These are phyloP conservation scores for Globisporangium irregulare DNA, from an alignment of 352 stramenopile genomes.

Conservation along the genomic window DNA sequence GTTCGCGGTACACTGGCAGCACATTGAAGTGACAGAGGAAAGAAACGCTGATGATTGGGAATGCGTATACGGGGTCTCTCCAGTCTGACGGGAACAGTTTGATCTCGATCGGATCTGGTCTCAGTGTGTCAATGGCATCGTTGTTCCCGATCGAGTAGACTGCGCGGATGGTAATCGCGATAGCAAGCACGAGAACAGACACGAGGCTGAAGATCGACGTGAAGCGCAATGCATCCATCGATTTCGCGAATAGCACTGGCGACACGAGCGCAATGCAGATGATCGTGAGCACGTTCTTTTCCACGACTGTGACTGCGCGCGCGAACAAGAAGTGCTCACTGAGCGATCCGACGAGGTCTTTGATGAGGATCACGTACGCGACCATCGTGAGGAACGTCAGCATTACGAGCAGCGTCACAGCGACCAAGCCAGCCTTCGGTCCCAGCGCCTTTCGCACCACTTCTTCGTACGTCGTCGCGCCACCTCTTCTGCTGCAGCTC, in stretches of 20 bases:
- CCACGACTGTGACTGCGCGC: slow-evolving; percentile 35
- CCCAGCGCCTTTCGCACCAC: slow-evolving; percentile 79
- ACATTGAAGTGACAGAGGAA: slow-evolving; percentile 99
- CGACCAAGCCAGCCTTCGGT: slow-evolving; percentile 52
- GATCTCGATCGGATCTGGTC: slow-evolving; percentile 28
- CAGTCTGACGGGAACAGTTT: slow-evolving; percentile 63
- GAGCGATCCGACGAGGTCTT: slow-evolving; percentile 92
- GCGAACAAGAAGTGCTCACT: slow-evolving; percentile 72
- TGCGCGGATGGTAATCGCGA: slow-evolving; percentile 63
- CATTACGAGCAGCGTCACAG: slow-evolving; percentile 82
- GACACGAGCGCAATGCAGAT: slow-evolving; percentile 65
- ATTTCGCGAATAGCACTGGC: slow-evolving; percentile 70
- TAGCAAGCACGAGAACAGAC: slow-evolving; percentile 67
- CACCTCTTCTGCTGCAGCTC: slow-evolving; percentile 82
- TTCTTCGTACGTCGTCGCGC: slow-evolving; percentile 83
- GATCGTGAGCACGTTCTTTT: slow-evolving; percentile 70
- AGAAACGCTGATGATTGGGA: slow-evolving; percentile 96
- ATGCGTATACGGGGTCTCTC: slow-evolving; percentile 70
- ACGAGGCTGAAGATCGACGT: slow-evolving; percentile 79
- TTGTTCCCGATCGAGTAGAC: slow-evolving; percentile 18
- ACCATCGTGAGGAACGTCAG: slow-evolving; percentile 95
- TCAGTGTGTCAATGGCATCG: not conserved
- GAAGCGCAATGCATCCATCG: slow-evolving; percentile 77
- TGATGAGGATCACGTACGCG: slow-evolving; percentile 94
- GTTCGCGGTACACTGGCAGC: slow-evolving; percentile 94